A percentile compares a stretch with the other conserved stretches of the same genome.
phyloP scores from a whole-genome alignment of 2,329 filamentous ascomycete species.

The Fusarium robinianum region DNA sequence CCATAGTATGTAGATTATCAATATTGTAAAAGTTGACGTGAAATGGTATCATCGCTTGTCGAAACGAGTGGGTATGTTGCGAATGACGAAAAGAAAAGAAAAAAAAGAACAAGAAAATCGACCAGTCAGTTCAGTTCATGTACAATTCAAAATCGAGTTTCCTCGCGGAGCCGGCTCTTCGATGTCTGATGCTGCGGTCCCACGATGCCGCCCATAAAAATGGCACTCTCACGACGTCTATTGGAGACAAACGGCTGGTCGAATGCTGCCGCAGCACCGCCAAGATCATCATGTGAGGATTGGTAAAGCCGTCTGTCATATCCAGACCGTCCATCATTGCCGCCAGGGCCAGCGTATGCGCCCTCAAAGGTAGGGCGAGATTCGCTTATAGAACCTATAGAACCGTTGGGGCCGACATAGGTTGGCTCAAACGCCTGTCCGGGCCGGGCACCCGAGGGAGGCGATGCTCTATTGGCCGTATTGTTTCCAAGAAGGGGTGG shows the following conservation, averaged over 20 bases:
- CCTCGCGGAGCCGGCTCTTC: slow-evolving; percentile 59
- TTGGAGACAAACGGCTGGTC: slow-evolving; percentile 53
- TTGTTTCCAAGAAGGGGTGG: slow-evolving; percentile 50
- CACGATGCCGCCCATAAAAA: slow-evolving; percentile 57
- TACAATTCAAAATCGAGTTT: slow-evolving; percentile 52
- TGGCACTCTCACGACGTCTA: slow-evolving; percentile 63
- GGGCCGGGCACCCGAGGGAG: slow-evolving; percentile 48
- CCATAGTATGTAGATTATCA: slow-evolving; percentile 26
- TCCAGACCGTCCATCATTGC: slow-evolving; percentile 37
- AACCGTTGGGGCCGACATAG: slow-evolving; percentile 45
- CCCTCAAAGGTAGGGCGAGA: slow-evolving; percentile 52
- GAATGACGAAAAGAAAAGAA: slow-evolving; percentile 34
- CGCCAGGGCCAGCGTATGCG: slow-evolving; percentile 40
- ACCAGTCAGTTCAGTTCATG: slow-evolving; percentile 24
- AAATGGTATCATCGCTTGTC: slow-evolving; percentile 39
- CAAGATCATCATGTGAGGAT: slow-evolving; percentile 30
- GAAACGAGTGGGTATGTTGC: slow-evolving; percentile 42
- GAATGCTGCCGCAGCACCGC: slow-evolving; percentile 30
- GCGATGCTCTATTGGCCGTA: slow-evolving; percentile 43
- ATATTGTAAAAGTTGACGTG: slow-evolving; percentile 30
- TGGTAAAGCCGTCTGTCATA: slow-evolving; percentile 48
- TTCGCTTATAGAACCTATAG: too few species aligned
- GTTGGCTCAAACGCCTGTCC: slow-evolving; percentile 51
- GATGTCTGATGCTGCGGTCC: slow-evolving; percentile 55
- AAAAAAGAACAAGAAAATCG: too few species aligned